Percentiles rank a stretch among this genome's conserved stretches.
These are phyloP conservation scores for Aspergillus biplanus DNA, from an alignment of 495 filamentous ascomycete species.

Conservation along the genomic window DNA sequence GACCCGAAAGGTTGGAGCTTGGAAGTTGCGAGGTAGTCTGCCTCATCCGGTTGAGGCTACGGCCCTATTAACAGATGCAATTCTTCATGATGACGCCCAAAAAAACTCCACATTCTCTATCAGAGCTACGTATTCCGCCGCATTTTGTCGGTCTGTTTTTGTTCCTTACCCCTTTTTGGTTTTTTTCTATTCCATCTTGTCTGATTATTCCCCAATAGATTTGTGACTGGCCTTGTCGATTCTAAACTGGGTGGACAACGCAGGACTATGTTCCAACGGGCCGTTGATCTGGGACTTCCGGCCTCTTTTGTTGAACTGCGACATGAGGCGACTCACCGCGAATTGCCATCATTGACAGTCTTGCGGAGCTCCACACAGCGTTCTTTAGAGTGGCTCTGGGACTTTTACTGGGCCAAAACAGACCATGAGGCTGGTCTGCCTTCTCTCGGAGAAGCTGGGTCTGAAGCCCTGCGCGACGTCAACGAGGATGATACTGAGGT, in stretches of 20 bases:
- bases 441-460: background rate
- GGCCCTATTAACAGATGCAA: constrained; percentile 73
- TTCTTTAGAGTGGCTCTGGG: constrained; percentile 85
- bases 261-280: constrained; percentile 81
- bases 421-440: constrained; percentile 18
- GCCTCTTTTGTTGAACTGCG: constrained; percentile 86
- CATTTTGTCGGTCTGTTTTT: constrained; percentile 61
- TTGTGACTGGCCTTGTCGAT: constrained; percentile 88
- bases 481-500: constrained; percentile 17
- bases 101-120: constrained; percentile 57
- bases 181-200: background rate
- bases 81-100: constrained; percentile 64
- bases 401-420: constrained; percentile 71
- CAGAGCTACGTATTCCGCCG: constrained; percentile 59
- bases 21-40: constrained; percentile 71
- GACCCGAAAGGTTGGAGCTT: constrained; percentile 50
- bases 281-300: constrained; percentile 74
- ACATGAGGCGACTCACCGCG: constrained; percentile 88
- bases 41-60: constrained; percentile 84
- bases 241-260: constrained; percentile 68
- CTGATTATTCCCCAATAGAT: constrained; percentile 53
- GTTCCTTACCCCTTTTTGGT: background rate
- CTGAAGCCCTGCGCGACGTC: background rate
- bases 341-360: constrained; percentile 73
- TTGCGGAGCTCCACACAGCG: constrained; percentile 66